A percentile compares a stretch with the other conserved stretches of the same genome.
phyloP scores from a whole-genome alignment of 2,329 filamentous ascomycete species.

The Mycosphaerelloides madeirae region DNA sequence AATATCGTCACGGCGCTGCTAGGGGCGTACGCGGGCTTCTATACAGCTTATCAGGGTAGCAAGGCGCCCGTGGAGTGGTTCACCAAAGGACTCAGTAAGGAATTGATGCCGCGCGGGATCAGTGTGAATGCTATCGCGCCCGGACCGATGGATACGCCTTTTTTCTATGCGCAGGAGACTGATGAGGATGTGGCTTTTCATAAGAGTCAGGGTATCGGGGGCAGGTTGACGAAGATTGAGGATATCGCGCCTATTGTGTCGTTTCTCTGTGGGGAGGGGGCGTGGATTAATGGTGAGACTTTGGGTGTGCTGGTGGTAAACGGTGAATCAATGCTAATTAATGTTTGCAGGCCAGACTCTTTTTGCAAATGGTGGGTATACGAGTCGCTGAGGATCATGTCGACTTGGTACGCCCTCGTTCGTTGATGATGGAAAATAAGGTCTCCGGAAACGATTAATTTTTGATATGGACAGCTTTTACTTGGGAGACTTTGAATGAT shows the following conservation, averaged over 20 bases:
- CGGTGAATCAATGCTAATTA: too few species aligned
- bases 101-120: slow-evolving; percentile 5
- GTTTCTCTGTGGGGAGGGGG: slow-evolving; percentile 10
- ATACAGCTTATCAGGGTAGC: slow-evolving; percentile 10
- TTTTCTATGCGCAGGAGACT: slow-evolving; percentile 13
- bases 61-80: slow-evolving; percentile 18
- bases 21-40: slow-evolving; percentile 12
- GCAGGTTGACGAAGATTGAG: slow-evolving; percentile 8
- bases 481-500: too few species aligned
- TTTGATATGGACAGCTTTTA: too few species aligned
- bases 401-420: too few species aligned
- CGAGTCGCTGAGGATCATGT: too few species aligned
- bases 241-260: slow-evolving; percentile 14
- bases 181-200: slow-evolving; percentile 12
- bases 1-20: slow-evolving; percentile 11
- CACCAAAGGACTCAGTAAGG: slow-evolving; percentile 12
- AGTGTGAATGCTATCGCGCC: slow-evolving; percentile 14
- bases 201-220: slow-evolving; percentile 10
- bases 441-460: too few species aligned
- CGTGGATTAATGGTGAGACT: slow-evolving; percentile 9
- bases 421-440: too few species aligned
- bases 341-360: too few species aligned
- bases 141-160: slow-evolving; percentile 13
- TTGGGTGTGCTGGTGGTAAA: too few species aligned
- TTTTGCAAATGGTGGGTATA: too few species aligned